Percentiles rank a stretch among this genome's conserved stretches.
Evolutionary conservation across 305 asterid species (phyloP).

Genomic region (Fraxinus angustifolia): DNA sequence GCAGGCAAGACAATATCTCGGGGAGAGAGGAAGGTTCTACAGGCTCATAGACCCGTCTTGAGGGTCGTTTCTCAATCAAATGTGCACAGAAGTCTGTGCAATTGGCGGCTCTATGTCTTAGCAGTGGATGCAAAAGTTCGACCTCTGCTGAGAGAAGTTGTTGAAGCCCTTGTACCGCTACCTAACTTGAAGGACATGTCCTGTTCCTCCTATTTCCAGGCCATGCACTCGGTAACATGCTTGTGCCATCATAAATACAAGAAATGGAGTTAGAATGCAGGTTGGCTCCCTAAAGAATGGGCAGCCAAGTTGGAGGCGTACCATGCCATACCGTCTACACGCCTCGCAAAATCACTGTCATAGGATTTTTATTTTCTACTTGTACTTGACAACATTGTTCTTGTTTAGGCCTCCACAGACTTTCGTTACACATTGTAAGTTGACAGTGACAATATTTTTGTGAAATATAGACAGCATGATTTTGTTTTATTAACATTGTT

Average conservation of each 20-base stretch:
- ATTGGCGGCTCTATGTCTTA: conserved; percentile 69
- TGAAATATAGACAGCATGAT: not conserved
- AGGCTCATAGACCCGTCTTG: conserved; percentile 59
- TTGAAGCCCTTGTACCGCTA: conserved; percentile 59
- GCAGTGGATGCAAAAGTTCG: conserved; percentile 64
- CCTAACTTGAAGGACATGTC: conserved; percentile 64
- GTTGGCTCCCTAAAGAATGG: conserved; percentile 26
- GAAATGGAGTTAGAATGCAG: conserved; percentile 23
- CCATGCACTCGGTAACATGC: conserved; percentile 45
- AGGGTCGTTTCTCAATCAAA: conserved; percentile 59
- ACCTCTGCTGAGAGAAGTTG: conserved; percentile 76
- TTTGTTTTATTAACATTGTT: not conserved
- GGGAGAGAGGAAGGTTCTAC: conserved; percentile 49
- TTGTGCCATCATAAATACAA: not conserved
- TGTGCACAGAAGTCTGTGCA: conserved; percentile 59
- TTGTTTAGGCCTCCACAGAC: not conserved
- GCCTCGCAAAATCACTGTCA: conserved; percentile 29
- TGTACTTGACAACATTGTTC: not conserved
- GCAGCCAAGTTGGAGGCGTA: conserved; percentile 39
- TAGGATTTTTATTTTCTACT: not conserved
- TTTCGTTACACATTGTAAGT: not conserved
- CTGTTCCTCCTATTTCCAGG: conserved; percentile 53
- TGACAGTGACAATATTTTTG: not conserved
- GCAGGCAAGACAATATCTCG: conserved; percentile 59
- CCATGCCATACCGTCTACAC: conserved; percentile 31